Evolutionary conservation across 805 yeast species (phyloP).

Genomic region (Candida jianshihensis): DNA sequence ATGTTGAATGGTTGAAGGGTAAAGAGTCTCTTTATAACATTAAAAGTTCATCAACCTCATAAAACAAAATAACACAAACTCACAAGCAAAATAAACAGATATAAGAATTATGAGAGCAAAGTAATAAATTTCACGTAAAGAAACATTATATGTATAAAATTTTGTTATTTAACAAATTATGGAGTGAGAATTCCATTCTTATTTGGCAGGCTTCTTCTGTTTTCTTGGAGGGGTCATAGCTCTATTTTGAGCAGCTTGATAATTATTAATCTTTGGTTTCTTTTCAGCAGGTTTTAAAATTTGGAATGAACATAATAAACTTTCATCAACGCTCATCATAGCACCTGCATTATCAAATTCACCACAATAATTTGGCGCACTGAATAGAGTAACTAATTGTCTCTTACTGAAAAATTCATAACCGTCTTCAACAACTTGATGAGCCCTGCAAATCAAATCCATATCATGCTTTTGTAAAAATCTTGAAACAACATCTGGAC

Average conservation of each 20-base stretch:
- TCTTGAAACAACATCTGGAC: constrained; percentile 97
- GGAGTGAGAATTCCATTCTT: constrained; percentile 7
- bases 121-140: too few relatives aligned
- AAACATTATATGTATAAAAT: background rate
- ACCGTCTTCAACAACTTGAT: constrained; percentile 98
- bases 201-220: constrained; percentile 44
- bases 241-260: constrained; percentile 34
- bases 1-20: too few relatives aligned
- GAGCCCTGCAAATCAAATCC: constrained; percentile 97
- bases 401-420: constrained; percentile 95
- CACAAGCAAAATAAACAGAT: too few relatives aligned
- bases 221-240: constrained; percentile 56
- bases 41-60: too few relatives aligned
- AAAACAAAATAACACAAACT: too few relatives aligned
- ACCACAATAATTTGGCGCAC: constrained; percentile 98
- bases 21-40: too few relatives aligned
- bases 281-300: constrained; percentile 97
- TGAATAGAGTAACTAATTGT: constrained; percentile 89
- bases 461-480: constrained; percentile 95
- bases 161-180: background rate
- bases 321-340: constrained; percentile 98
- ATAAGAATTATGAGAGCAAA: too few relatives aligned
- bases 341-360: constrained; percentile 99
- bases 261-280: constrained; percentile 61
- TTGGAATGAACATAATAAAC: constrained; percentile 91